Base-by-base conservation (phyloP, 1,284 basidiomycete species). In the Cyathus olla region DNA sequence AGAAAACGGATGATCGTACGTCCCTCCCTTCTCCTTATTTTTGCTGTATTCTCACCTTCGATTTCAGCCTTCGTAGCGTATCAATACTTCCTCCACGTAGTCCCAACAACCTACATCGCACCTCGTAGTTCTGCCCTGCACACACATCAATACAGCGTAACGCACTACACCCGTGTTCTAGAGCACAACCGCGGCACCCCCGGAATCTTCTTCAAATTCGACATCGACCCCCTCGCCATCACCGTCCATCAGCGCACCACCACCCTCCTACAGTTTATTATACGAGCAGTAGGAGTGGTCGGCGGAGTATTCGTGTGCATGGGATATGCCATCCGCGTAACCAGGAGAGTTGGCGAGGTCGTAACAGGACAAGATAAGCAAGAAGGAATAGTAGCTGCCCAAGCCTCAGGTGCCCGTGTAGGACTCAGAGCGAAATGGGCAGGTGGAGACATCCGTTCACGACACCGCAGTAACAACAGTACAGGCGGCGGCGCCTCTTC, bases 171-270 rank as follows among this genome's bases (percentile, higher is more conserved):
- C 2, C 89, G 95, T 15, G 84, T 87, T 17, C 83, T 98, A 13
- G 84, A 91, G 49, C 94, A 96, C 72, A 89, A 93, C 61, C 78
- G 83, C 27, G 95, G 93, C 4, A 92, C 95, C 0, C 97, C 97
- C 0, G 95, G 95, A 19, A 96, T 97, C 72, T 97, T 96, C 84
- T 96, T 97, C 90, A 97, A 97, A 76, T 98, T 96, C 74, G 97
- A 99, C 64, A 81, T 99, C 28, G 97, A 99, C 73, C 95, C 96
- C 1, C 87, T 99, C 76, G 85, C 88, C 11, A 85, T 99, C 67
- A 93, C 89, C 0, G 90, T 99, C 53, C 87, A 92, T 64, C 95
- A 98, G 76, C 88, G 96, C 9, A 97, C 96, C 2, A 96, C 93
- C 0, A 83, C 89, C 0, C 79, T 99, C 49, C 74, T 92, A 2